A percentile compares a stretch with the other conserved stretches of the same genome.
Conservation (phyloP, 148 eudicot species). For the Heliosperma pusillum region DNA sequence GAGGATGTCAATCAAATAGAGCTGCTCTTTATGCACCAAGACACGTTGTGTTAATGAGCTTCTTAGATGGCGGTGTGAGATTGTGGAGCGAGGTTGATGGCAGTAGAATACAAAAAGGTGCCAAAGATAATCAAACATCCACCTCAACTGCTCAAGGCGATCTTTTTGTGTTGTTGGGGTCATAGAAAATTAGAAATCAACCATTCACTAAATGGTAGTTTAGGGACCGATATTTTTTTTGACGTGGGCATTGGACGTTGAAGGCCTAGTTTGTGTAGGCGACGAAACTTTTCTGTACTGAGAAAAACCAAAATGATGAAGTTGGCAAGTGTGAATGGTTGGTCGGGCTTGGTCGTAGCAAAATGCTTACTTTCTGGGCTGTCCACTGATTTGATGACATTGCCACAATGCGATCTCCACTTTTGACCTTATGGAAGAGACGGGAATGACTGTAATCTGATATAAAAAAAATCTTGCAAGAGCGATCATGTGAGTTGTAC, state of each 20-base stretch:
- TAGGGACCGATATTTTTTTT: constrained; percentile 67
- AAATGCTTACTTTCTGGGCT: constrained; percentile 66
- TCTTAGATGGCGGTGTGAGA: constrained; percentile 86
- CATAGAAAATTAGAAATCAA: constrained; percentile 78
- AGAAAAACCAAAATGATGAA: constrained; percentile 39
- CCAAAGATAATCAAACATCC: constrained; percentile 47
- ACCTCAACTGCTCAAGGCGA: constrained; percentile 35
- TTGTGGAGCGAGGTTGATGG: constrained; percentile 90
- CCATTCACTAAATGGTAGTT: constrained; percentile 56
- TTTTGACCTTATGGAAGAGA: constrained; percentile 77
- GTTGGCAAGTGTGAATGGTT: constrained; percentile 91
- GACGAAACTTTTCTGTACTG: constrained; percentile 36
- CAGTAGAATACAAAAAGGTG: constrained; percentile 50
- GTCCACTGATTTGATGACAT: constrained; percentile 91
- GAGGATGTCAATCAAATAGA: constrained; percentile 33
- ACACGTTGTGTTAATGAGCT: constrained; percentile 66
- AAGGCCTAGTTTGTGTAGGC: constrained; percentile 39
- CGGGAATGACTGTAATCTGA: constrained; percentile 37
- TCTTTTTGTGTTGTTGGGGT: constrained; percentile 67
- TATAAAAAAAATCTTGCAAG: constrained; percentile 17
- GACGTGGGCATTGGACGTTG: constrained; percentile 73
- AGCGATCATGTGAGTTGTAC: constrained; percentile 1
- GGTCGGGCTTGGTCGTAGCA: constrained; percentile 72
- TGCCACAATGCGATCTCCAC: constrained; percentile 74
- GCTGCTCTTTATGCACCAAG: constrained; percentile 37